Base-by-base conservation (phyloP, 768 basidiomycete genomes). In the Boletus sensibilis region DNA sequence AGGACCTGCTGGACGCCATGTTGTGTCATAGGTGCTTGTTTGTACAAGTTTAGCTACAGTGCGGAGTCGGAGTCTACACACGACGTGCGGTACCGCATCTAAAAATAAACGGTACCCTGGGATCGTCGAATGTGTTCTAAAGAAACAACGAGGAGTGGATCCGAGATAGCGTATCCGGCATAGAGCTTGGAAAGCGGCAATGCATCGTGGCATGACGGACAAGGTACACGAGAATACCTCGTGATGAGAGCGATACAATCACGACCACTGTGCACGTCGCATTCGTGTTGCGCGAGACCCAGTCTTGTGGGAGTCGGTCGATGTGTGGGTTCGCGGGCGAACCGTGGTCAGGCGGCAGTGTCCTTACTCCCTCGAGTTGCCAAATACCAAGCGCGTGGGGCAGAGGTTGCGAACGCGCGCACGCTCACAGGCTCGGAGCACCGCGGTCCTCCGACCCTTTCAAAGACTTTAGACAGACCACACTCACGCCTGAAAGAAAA, bases 81-180 rank as follows among this genome's bases (percentile, higher is more conserved):
- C 6, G 18, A 44, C 55, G 53, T 58, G 53, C 64, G 58, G 61
- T 52, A 40, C 58, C 65, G 64, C 45, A 39, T 40, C 60, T 62
- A 68, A 50, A 48, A 50, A 53, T 56, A 46, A 20, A 34, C 33
- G 2, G 31, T 3, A 29, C 33, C 37, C 53, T 45, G 44, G 27
- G 44, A 54, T 60, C 42, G 52, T 54, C 42, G 42, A 33, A 41
- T 1, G 34, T 18, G 41, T 35, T 55, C 29, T 25, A 34, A 56
- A 56, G 14, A 35, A 39, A 46, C 29, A 18, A 55, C 11, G 54
- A 8, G 18, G 42, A 31, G 8, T 23, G 50, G 58, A 53, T 31
- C 45, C 41, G 20, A 23, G 33, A 45, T 10, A 10, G 18, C 14
- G 34, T 8, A 13, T 20, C 38, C 43, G 33, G 50, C 12, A 34